These are phyloP conservation scores for Cutaneotrichosporon cutaneum DNA, from an alignment of 1,284 basidiomycete genomes.

Conservation along the genomic window DNA sequence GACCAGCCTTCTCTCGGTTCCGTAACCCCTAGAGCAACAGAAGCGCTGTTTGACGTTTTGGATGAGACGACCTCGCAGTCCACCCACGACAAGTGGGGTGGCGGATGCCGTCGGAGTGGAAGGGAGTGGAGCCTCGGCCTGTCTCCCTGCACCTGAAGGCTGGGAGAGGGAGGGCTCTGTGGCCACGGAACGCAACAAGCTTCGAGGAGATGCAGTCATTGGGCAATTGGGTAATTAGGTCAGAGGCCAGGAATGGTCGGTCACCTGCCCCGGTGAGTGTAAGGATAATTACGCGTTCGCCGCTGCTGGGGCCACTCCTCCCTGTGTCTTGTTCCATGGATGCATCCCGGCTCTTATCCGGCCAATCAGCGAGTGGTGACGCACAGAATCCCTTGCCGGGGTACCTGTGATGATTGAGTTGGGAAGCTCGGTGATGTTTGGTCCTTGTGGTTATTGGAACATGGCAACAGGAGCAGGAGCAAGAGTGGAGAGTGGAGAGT, in stretches of 20 bases:
- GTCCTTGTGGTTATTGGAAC: too few relatives aligned
- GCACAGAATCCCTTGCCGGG: too few relatives aligned
- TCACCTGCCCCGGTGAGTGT: too few relatives aligned
- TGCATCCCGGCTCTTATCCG: too few relatives aligned
- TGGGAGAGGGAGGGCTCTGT: neutral
- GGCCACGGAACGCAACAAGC: neutral
- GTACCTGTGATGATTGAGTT: too few relatives aligned
- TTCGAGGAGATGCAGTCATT: neutral
- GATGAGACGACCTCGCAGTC: neutral
- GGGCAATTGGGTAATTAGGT: neutral
- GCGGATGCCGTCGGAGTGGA: neutral
- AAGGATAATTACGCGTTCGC: too few relatives aligned
- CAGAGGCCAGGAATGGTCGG: neutral
- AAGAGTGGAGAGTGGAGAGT: too few relatives aligned
- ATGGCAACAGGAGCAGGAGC: too few relatives aligned
- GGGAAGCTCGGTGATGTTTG: too few relatives aligned
- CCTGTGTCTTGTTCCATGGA: too few relatives aligned
- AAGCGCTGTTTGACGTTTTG: conserved; percentile 1
- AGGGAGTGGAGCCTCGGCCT: neutral
- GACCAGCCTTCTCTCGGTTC: neutral
- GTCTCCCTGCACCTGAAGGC: neutral
- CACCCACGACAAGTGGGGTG: neutral
- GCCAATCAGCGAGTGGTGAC: too few relatives aligned
- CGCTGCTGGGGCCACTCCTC: too few relatives aligned
- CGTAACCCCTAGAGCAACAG: neutral